phyloP scores from a whole-genome alignment of 83 land plant genomes.

The Picea engelmannii region DNA sequence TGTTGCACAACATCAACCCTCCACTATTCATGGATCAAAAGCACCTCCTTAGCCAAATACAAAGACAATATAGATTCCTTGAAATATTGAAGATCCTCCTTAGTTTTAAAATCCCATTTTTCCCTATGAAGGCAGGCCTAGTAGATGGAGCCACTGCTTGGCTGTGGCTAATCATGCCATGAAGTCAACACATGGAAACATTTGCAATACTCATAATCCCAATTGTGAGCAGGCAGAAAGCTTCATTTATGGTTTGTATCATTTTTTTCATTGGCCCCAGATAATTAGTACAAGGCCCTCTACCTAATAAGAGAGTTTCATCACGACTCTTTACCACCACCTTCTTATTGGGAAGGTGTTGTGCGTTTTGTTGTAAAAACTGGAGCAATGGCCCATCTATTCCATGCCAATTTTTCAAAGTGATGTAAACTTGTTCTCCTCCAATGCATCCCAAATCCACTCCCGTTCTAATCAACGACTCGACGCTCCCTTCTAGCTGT shows the following conservation, averaged over 20 bases:
- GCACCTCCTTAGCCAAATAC: conserved; percentile 67
- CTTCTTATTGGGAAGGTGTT: background rate
- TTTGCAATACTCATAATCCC: conserved; percentile 11
- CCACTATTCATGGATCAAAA: conserved; percentile 63
- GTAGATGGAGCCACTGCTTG: background rate
- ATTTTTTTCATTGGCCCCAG: conserved; percentile 26
- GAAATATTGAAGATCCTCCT: conserved; percentile 45
- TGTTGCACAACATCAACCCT: conserved; percentile 52
- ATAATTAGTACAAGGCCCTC: conserved; percentile 31
- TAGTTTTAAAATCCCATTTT: conserved; percentile 20
- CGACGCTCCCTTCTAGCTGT: conserved; percentile 52
- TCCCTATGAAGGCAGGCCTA: background rate
- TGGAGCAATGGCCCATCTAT: conserved; percentile 47
- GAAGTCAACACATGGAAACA: background rate
- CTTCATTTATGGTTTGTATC: background rate
- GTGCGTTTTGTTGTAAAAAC: conserved; percentile 16
- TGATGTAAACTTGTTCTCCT: conserved; percentile 41
- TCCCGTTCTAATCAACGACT: conserved; percentile 46
- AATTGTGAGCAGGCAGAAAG: conserved; percentile 12
- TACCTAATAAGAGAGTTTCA: conserved; percentile 36
- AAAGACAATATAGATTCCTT: conserved; percentile 54
- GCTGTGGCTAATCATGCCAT: conserved; percentile 3
- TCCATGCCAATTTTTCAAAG: conserved; percentile 55
- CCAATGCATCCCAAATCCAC: conserved; percentile 50
- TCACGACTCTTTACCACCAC: conserved; percentile 1